Evolutionary conservation across 495 filamentous ascomycete species (phyloP), one percentile per base, ranked within the genome.

Genomic region (Amphirosellinia nigrospora): DNA sequence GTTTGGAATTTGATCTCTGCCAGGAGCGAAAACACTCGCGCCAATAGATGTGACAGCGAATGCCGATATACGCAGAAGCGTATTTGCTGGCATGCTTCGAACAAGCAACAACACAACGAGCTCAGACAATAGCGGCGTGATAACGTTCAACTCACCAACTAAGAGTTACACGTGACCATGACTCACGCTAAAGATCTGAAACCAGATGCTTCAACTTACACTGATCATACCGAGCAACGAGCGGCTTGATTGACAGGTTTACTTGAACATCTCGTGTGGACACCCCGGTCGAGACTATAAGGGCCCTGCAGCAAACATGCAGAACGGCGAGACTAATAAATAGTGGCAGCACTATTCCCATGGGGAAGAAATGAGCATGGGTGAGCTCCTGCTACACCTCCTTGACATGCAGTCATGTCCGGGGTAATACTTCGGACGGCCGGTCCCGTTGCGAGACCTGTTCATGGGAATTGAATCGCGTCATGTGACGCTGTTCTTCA

Each of bases 1-100:
- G 82, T 80, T 72, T 71, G 48, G 73, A 70, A 38, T 68, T 76
- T 72, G 39, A 74, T 83, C 80, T 81, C 39, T 79, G 81, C 81
- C 81, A 80, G 77, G 72, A 74, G 77, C 79, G 77, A 76, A 73
- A 80, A 79, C 77, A 83, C 78, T 79, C 77, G 76, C 70, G 75
- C 65, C 80, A 80, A 79, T 72, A 60, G 69, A 66, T 66, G 61
- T 64, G 72, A 71, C 70, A 66, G 71, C 73, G 69, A 78, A 78
- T 77, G 79, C 72, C 80, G 80, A 80, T 78, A 75, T 71, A 80
- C 79, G 73, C 73, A 71, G 68, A 71, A 71, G 75, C 72, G 74
- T 75, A 73, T 55, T 73, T 61, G 38, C 77, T 76, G 77, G 75
- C 77, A 77, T 73, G 64, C 8, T 28, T 13, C 48, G 19, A 36